phyloP scores from a whole-genome alignment of 306 rosid genomes.

The Lupinus albus region DNA sequence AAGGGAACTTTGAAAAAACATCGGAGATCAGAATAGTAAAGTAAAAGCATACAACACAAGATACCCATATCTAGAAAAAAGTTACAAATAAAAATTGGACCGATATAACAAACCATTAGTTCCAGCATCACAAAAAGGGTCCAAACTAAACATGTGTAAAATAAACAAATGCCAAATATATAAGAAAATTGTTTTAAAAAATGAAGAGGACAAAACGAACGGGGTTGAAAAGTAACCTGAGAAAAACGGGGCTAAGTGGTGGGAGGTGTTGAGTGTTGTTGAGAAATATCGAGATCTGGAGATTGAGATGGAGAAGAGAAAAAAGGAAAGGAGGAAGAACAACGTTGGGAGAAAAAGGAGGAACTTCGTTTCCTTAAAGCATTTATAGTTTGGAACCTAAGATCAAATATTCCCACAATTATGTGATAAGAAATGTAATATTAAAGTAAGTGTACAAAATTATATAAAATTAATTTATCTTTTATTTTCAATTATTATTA shows the following conservation, averaged over 20 bases:
- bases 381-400: background rate
- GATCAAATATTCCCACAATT: no score
- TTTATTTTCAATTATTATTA: no score
- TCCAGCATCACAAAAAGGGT: no score
- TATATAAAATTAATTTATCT: no score
- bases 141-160: no score
- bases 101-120: no score
- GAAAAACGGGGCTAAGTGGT: background rate
- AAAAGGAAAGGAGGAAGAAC: background rate
- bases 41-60: background rate
- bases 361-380: background rate
- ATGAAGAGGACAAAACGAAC: background rate
- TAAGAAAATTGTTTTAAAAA: background rate
- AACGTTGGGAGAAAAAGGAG: background rate
- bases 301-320: background rate
- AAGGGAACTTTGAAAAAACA: conserved; percentile 16
- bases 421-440: no score
- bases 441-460: no score
- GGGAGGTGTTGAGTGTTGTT: background rate
- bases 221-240: conserved; percentile 22
- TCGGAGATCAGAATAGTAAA: conserved; percentile 17
- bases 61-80: background rate
- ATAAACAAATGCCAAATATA: background rate
- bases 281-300: no score
- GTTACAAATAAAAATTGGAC: no score